Base-by-base conservation (phyloP, 2,329 filamentous ascomycete genomes). In the Endoconidiophora polonica region DNA sequence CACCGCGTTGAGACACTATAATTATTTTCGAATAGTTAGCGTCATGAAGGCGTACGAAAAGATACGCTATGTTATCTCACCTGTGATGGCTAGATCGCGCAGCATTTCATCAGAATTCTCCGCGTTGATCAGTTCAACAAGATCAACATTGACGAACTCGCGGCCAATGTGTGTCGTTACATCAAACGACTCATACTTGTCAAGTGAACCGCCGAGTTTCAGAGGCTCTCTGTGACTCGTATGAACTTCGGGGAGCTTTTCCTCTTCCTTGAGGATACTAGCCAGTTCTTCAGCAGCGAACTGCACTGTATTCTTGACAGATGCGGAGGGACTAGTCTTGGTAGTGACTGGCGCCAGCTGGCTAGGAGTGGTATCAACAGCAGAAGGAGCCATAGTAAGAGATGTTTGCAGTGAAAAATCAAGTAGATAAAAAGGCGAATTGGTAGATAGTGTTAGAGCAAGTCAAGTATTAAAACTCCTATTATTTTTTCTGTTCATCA, bases 1-100 rank as follows among this genome's bases (percentile, higher is more conserved):
- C 80, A 7, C 79, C 79, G 0, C 80, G 73, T 53, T 76, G 73
- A 1, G 79, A 83, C 55, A 84, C 79, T 81, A 20, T 7, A 5
- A 7, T 47, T 40, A 20, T 14, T 39, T 51, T 36, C 22, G 5
- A 23, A 36, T 24, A 5, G 10, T 3, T 26, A 37, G n/a, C 41
- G 12, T 4, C 5, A 7, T 24, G 12, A 12, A 22, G 12, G 37
- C 1, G 12, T 12, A 22, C 4, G 14, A 22, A 38, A 39, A 37
- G 38, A 18, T 14, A 14, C 12, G 4, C 2, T 14, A 2, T 2
- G 18, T 48, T 4, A 24, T 53, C 67, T 56, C 63, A 82, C 78
- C 73, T 1, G 76, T 81, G 54, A 83, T 77, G 36, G 78, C 81
- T 0, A 86, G 65, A 56, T 84, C 81, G 0, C 75, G 70, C 22